Evolutionary conservation across 345 rosid species (phyloP), one percentile per base, ranked within the genome.

Genomic region (Bruguiera sexangula): DNA sequence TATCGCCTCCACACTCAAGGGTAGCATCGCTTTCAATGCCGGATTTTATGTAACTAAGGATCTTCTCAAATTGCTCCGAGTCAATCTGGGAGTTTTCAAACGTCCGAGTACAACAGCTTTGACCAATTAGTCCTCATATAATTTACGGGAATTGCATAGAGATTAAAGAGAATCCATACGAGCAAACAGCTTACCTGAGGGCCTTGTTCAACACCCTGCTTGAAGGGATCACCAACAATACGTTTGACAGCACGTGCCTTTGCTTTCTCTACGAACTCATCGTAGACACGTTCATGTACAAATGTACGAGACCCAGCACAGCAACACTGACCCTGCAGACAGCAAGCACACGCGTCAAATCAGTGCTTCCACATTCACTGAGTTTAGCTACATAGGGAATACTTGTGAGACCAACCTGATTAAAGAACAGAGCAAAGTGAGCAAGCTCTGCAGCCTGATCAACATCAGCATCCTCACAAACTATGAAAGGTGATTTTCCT

Each of bases 201-300:
- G 27, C 97, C 98, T 87, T 94, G 98, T 70, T 94, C 92, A 30
- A 83, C 83, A 58, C 95, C 96, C 7, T 65, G 66, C 84, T 85
- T 87, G 89, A 94, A 94, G 2, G 98, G 96, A 81, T 94, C 97
- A 5, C 97, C 96, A 68, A 94, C 96, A 48, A 57, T 32, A 21
- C 96, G 95, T 6, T 73, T 82, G 70, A 57, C 48, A 3, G 98
- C 98, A 50, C 85, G 90, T 6, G 87, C 88, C 84, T 84, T 94
- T 50, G 98, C 87, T 81, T 94, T 94, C 85, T 89, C 96, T 3
- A 87, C 63, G 65, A 94, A 94, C 79, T 94, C 96, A 73, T 91
- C 98, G 31, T 72, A 72, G 18, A 77, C 69, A 7, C 67, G 73
- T 55, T 77, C 80, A 48, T 77, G 76, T 1, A 77, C 76, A 63